Percentiles rank a stretch among this genome's conserved stretches.
Conservation (phyloP, 1,284 basidiomycete species). For the Sanghuangporus baumii region DNA sequence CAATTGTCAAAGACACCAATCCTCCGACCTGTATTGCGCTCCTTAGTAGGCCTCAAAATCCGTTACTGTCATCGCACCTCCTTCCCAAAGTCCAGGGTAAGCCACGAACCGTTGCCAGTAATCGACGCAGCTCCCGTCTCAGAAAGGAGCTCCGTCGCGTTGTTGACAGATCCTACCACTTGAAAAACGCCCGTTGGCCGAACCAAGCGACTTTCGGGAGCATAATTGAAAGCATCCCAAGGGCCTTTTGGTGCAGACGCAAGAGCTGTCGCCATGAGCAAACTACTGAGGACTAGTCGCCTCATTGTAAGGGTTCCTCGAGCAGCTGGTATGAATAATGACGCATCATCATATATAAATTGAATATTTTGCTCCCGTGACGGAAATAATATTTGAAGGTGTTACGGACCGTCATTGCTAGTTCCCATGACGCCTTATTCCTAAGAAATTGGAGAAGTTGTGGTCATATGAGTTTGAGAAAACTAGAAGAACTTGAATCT, state of each 20-base stretch:
- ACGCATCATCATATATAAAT: background rate
- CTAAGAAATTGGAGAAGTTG: too few species aligned
- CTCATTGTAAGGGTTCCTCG: background rate
- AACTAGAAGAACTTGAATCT: background rate
- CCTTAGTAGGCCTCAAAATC: background rate
- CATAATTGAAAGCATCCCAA: slow-evolving; percentile 44
- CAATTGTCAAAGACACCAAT: slow-evolving; percentile 36
- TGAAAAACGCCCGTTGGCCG: slow-evolving; percentile 33
- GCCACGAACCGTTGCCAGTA: slow-evolving; percentile 32
- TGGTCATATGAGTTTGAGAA: background rate
- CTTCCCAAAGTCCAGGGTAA: slow-evolving; percentile 40
- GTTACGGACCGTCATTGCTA: background rate
- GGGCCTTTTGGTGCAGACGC: slow-evolving; percentile 32
- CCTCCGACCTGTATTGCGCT: slow-evolving; percentile 35
- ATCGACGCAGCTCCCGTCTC: slow-evolving; percentile 28
- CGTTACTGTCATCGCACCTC: slow-evolving; percentile 29
- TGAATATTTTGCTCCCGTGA: background rate
- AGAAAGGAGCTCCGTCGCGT: slow-evolving; percentile 26
- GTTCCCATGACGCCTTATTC: background rate
- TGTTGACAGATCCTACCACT: slow-evolving; percentile 27
- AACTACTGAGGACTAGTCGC: background rate
- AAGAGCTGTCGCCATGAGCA: background rate
- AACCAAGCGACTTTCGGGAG: slow-evolving; percentile 36
- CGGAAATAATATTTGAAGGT: background rate
- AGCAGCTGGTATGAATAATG: background rate